Evolutionary conservation across 805 yeast genomes (phyloP), one percentile per base, ranked within the genome.

Genomic region (Saccharomyces kudriavzevii): DNA sequence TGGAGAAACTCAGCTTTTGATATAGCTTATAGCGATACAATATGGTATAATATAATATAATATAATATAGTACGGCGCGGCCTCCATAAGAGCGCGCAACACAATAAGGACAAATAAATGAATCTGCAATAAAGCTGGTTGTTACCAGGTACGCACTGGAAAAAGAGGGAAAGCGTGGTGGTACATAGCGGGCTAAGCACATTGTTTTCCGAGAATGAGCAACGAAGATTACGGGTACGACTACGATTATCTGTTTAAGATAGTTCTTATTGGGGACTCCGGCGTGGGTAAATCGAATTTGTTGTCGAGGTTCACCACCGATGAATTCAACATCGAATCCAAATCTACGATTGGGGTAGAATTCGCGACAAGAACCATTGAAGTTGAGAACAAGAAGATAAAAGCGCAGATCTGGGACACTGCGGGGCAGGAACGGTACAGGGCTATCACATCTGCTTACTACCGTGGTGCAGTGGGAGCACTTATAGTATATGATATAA

Each of bases 381-480:
- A 87, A 64, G 84, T 87, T 57, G 92, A 87, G 60, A 90, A 89
- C 46, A 87, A 86, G 66, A 75, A 89, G 68, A 85, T 88, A 61
- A 89, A 88, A 70, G 92, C 95, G 3, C 96, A 89, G 72, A 85
- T 90, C 62, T 92, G 99, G 99, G 99, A 92, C 72, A 92, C 99
- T 40, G 99, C 99, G 1, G 99, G 99, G 57, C 99, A 92, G 76
- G 99, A 92, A 73, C 83, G 99, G 71, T 92, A 94, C 77, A 83
- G 99, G 64, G 98, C 99, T 47, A 92, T 92, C 70, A 94, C 99
- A 30, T 84, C 94, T 54, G 98, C 98, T 5, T 92, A 92, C 74
- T 92, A 92, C 71, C 81, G 99, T 69, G 99, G 98, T 45, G 98
- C 99, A 0, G 96, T 91, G 52, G 99, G 99, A 56, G 98, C 98